phyloP scores from a whole-genome alignment of 129 eudicot genomes.

The Saussurea involucrata region DNA sequence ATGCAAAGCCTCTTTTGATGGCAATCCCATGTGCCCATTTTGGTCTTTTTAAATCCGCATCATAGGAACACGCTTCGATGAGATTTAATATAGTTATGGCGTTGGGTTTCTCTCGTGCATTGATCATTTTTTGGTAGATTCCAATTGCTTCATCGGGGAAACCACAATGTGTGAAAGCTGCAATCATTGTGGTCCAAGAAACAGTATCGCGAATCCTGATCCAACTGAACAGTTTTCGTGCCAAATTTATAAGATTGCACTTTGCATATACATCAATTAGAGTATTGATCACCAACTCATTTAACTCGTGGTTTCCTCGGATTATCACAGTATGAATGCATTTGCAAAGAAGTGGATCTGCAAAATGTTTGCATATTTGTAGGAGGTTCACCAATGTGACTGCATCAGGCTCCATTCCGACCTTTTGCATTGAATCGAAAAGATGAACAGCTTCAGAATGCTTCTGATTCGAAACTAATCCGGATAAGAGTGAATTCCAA shows the following conservation, averaged over 20 bases:
- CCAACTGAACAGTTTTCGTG: conserved; percentile 47
- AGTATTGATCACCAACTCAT: conserved; percentile 55
- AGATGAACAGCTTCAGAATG: conserved; percentile 53
- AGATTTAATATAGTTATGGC: conserved; percentile 61
- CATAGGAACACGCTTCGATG: conserved; percentile 66
- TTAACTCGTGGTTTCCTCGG: conserved; percentile 43
- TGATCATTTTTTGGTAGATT: conserved; percentile 49
- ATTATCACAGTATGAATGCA: conserved; percentile 49
- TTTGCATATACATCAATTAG: conserved; percentile 72
- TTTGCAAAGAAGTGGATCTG: conserved; percentile 48
- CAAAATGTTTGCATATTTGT: conserved; percentile 50
- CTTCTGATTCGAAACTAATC: conserved; percentile 54
- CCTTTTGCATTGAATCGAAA: conserved; percentile 41
- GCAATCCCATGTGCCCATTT: conserved; percentile 70
- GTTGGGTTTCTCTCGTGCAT: conserved; percentile 38
- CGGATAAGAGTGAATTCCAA: conserved; percentile 85
- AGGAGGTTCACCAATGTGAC: conserved; percentile 71
- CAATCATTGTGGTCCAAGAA: conserved; percentile 90
- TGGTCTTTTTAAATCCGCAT: conserved; percentile 46
- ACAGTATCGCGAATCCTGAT: conserved; percentile 47
- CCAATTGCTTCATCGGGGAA: conserved; percentile 70
- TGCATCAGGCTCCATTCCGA: conserved; percentile 52
- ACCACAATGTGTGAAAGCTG: conserved; percentile 67
- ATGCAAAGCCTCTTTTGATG: conserved; percentile 53
- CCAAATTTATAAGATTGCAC: conserved; percentile 44